These are phyloP conservation scores for Paracoccidioides lutzii DNA, from an alignment of 2,329 filamentous ascomycete genomes.

Conservation along the genomic window DNA sequence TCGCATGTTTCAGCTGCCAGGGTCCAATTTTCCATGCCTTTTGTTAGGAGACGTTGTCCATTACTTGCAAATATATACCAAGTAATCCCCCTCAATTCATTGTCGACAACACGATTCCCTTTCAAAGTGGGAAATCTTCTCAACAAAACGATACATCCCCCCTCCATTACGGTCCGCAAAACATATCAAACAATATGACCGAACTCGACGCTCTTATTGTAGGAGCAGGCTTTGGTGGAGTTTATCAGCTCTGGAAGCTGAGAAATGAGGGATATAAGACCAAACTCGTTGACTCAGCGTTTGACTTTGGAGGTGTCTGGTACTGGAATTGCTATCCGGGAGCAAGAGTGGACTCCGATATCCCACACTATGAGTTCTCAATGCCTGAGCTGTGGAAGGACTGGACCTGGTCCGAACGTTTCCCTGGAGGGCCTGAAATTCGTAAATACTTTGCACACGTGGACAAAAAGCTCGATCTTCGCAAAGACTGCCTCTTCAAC, in stretches of 20 bases:
- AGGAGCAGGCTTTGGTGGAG: slow-evolving; percentile 26
- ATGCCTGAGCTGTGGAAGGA: slow-evolving; percentile 36
- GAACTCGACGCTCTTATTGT: slow-evolving; percentile 19
- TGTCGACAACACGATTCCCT: background rate
- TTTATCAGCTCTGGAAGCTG: slow-evolving; percentile 41
- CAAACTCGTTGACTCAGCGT: slow-evolving; percentile 42
- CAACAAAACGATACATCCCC: background rate
- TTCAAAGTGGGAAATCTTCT: background rate
- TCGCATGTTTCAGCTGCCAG: too few species aligned
- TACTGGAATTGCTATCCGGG: slow-evolving; percentile 46
- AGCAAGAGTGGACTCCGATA: slow-evolving; percentile 41
- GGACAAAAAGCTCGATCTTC: slow-evolving; percentile 51
- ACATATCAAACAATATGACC: background rate
- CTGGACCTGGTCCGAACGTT: slow-evolving; percentile 52
- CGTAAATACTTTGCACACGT: slow-evolving; percentile 51
- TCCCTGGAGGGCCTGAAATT: slow-evolving; percentile 55
- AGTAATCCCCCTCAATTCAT: background rate
- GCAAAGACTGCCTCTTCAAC: slow-evolving; percentile 43
- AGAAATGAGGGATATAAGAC: slow-evolving; percentile 38
- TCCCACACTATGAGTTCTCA: slow-evolving; percentile 42
- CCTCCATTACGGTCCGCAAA: background rate
- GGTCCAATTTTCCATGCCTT: background rate
- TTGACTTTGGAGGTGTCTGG: slow-evolving; percentile 43
- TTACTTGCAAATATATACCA: background rate
- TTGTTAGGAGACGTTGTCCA: background rate